Evolutionary conservation across 352 stramenopile species (phyloP).

Genomic region (Globisporangium nagaii): DNA sequence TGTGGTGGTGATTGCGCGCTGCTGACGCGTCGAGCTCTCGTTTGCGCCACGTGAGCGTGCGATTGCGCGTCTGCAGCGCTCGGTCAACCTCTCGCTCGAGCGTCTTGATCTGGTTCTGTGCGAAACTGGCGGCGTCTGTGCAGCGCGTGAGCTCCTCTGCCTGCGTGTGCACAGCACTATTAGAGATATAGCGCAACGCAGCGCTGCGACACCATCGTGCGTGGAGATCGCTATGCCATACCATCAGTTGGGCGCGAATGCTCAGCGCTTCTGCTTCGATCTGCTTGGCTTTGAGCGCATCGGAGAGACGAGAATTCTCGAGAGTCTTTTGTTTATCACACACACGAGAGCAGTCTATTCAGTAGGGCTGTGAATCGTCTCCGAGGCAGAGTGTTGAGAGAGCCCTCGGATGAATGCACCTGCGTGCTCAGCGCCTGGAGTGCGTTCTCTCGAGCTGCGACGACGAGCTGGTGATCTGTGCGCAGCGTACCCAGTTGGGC

Average conservation of each 20-base stretch:
- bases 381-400: neutral
- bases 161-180: neutral
- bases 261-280: conserved; percentile 19
- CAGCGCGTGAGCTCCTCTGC: conserved; percentile 17
- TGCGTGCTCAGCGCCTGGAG: conserved; percentile 9
- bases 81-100: conserved; percentile 16
- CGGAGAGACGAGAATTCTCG: conserved; percentile 16
- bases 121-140: neutral
- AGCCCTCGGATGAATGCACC: no score
- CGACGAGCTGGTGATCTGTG: conserved; percentile 14
- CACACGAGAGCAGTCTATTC: neutral
- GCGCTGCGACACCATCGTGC: no score
- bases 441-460: conserved; percentile 14
- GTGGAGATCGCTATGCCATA: no score
- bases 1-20: neutral
- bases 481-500: conserved; percentile 11
- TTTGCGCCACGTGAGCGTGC: conserved; percentile 27
- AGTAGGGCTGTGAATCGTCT: neutral
- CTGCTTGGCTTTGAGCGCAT: conserved; percentile 16
- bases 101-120: conserved; percentile 12
- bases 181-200: no score
- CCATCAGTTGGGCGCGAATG: conserved; percentile 16
- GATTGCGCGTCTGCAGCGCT: conserved; percentile 25
- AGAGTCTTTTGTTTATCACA: conserved; percentile 8
- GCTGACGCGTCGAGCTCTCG: conserved; percentile 6